Base-by-base conservation (phyloP, 2,329 filamentous ascomycete genomes). In the Pseudopyricularia javanii region DNA sequence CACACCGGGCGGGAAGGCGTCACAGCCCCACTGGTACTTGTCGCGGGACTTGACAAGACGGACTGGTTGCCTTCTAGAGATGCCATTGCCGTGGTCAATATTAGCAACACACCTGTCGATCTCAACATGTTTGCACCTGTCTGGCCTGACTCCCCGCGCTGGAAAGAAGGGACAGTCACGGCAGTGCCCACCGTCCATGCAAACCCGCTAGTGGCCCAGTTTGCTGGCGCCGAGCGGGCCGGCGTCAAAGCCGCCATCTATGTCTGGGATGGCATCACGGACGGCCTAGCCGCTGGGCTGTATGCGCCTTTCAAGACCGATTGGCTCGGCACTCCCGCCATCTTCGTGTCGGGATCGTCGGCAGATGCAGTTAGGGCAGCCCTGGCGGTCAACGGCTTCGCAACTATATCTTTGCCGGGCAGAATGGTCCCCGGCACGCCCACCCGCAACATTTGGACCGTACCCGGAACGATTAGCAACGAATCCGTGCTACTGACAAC, bases 241-340 rank as follows among this genome's bases (percentile, higher is more conserved):
- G 50, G 50, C 2, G 50, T 51, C 35, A 37, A 30, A 28, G 50
- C 34, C n/a, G 37, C 37, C n/a, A 40, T 51, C 14, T 51, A 51
- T n/a, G 28, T 43, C 24, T 51, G 50, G 50, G 37, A 45, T 8
- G 37, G 37, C 35, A 51, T 51, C 50, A 51, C 33, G 2, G 33
- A 37, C 20, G 24, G 7, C 26, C 34, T 43, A 3, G 50, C 50
- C 7, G 24, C n/a, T 5, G 50, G 34, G 14, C 35, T 43, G 50
- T 51, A 51, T n/a, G 50, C 34, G 35, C 50, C 50, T 7, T 51
- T 51, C 35, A 37, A 51, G 15, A 37, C 24, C 5, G 26, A 17
- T 24, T 37, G 28, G 15, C 35, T 43, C 24, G 50, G 34, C 12
- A 51, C 35, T 5, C 50, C 50, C n/a, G 33, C 50, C 34, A 22